A percentile compares a stretch with the other conserved stretches of the same genome.
Conservation (phyloP, 75 land plant species). For the Sequoia sempervirens region DNA sequence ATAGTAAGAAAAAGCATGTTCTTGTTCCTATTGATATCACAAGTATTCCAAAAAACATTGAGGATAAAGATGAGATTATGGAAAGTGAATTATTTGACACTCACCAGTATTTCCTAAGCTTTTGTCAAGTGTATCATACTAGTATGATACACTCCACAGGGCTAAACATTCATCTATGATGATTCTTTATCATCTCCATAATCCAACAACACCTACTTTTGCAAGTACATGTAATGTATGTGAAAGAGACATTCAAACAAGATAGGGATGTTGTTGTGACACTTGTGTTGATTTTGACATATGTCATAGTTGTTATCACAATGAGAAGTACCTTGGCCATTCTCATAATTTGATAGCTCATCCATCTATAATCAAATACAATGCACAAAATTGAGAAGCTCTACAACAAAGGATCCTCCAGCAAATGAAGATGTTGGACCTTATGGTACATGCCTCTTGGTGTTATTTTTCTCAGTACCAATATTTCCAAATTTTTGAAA, state of each 20-base stretch:
- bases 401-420: constrained; percentile 72
- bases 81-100: constrained; percentile 99
- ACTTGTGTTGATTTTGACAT: constrained; percentile 85
- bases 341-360: constrained; percentile 83
- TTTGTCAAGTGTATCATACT: constrained; percentile 99
- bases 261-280: constrained; percentile 95
- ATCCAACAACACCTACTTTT: constrained; percentile 96
- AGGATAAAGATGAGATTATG: constrained; percentile 91
- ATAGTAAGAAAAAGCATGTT: constrained; percentile 28
- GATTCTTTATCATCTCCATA: constrained; percentile 96
- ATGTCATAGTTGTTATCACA: constrained; percentile 71
- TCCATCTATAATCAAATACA: constrained; percentile 61
- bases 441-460: too few species aligned
- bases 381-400: constrained; percentile 93
- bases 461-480: too few species aligned
- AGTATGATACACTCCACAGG: constrained; percentile 91
- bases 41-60: constrained; percentile 66
- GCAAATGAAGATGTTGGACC: too few species aligned
- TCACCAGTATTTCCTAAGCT: constrained; percentile 87
- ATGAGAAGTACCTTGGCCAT: constrained; percentile 60
- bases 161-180: constrained; percentile 99
- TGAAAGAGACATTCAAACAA: constrained; percentile 76
- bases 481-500: too few species aligned
- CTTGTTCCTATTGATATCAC: constrained; percentile 21
- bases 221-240: constrained; percentile 85